phyloP scores from a whole-genome alignment of 306 rosid genomes.

The Psophocarpus tetragonolobus region DNA sequence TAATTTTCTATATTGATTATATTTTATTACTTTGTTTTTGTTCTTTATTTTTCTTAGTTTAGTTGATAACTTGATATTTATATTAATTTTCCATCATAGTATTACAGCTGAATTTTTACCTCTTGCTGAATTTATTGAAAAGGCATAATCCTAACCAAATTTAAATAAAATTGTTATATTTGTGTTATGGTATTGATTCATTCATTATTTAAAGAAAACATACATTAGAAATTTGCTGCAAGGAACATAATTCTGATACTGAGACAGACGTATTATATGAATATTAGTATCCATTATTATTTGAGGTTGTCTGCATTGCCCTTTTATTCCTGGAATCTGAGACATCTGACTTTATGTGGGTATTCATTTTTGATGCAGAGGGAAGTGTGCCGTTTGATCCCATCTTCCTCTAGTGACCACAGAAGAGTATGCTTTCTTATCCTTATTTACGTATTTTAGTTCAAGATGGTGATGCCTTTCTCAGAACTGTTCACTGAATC shows the following conservation, averaged over 20 bases:
- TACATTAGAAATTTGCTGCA: not conserved
- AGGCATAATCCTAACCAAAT: not conserved
- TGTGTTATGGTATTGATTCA: not conserved
- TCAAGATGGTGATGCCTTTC: not conserved
- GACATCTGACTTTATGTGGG: constrained; percentile 24
- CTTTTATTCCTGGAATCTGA: constrained; percentile 16
- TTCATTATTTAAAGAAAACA: not conserved
- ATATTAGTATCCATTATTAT: not conserved
- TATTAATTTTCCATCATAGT: not conserved
- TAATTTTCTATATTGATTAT: not conserved
- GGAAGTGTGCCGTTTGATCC: constrained; percentile 83
- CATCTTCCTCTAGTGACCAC: constrained; percentile 68
- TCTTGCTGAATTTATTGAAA: not conserved
- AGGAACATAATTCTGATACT: not conserved
- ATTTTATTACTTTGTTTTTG: not conserved
- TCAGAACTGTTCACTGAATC: not conserved
- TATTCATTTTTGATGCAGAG: constrained; percentile 60
- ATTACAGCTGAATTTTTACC: not conserved
- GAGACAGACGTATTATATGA: not conserved
- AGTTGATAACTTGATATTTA: not conserved
- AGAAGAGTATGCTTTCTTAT: constrained; percentile 67
- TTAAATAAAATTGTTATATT: not conserved
- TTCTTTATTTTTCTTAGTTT: not conserved
- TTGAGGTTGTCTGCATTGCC: not conserved
- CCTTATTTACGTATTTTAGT: constrained; percentile 20